phyloP scores from a whole-genome alignment of 192 early-diverging fungal genomes.

The Rhizophagus sp. region DNA sequence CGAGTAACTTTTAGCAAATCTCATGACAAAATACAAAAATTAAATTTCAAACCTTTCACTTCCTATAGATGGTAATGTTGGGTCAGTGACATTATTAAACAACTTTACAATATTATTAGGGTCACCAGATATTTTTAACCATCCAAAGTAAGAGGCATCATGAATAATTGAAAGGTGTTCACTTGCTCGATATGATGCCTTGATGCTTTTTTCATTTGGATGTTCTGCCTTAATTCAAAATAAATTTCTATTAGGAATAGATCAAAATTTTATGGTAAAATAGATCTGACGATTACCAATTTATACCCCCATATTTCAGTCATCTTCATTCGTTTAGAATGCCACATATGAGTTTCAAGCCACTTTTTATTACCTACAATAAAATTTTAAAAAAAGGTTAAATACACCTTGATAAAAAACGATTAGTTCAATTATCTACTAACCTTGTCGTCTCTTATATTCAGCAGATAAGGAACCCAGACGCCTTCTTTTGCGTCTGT shows the following conservation, averaged over 20 bases:
- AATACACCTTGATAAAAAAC: not conserved
- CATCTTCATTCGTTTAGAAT: conserved; percentile 98
- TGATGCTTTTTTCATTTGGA: conserved; percentile 84
- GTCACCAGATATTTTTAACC: conserved; percentile 69
- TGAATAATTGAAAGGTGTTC: conserved; percentile 76
- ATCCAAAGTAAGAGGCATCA: conserved; percentile 82
- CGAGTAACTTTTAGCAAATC: not conserved
- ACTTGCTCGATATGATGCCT: conserved; percentile 73
- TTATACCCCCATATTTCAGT: conserved; percentile 77
- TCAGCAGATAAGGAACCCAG: conserved; percentile 8
- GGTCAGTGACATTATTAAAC: conserved; percentile 63
- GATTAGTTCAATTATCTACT: not conserved
- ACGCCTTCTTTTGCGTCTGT: conserved; percentile 18
- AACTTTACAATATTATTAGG: conserved; percentile 47
- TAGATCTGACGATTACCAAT: conserved; percentile 48
- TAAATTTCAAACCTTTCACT: conserved; percentile 35
- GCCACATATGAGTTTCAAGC: conserved; percentile 99
- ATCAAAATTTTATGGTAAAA: conserved; percentile 18
- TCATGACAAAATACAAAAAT: not conserved
- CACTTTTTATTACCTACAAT: conserved; percentile 59
- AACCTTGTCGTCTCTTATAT: conserved; percentile 23
- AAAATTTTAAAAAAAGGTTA: not conserved
- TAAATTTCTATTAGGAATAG: conserved; percentile 19
- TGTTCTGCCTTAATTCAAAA: conserved; percentile 61
- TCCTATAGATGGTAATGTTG: conserved; percentile 49